Evolutionary conservation across 129 eudicot species (phyloP), one percentile per base, ranked within the genome.

Genomic region (Apium graveolens): DNA sequence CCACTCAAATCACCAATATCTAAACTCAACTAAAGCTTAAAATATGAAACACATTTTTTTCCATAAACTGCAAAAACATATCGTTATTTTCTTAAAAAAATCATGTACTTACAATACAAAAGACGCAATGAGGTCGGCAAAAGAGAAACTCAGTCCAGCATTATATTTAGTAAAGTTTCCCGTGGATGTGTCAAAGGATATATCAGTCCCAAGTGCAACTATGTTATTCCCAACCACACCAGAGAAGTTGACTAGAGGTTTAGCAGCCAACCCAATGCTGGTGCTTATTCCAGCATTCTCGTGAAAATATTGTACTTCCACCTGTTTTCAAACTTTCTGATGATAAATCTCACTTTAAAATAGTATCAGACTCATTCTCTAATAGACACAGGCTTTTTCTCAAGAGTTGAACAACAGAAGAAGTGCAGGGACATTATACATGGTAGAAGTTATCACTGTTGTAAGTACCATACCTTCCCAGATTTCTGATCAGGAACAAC

Each of bases 181-280:
- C 0, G 92, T 75, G 34, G 90, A 88, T 29, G 98, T 91, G 83
- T 95, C 96, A 31, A 95, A 95, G 11, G 97, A 82, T 53, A 95
- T 35, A 82, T 91, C 96, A 45, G 97, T 87, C 66, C 98, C 98
- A 60, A 95, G 76, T 29, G 94, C 84, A 43, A 91, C 79, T 17
- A 62, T 79, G 57, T 80, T 84, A 80, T 77, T 95, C 27, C 98
- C 98, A 55, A 83, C 88, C 78, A 95, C 98, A 43, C 97, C 97
- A 70, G 98, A 87, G 81, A 95, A 91, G 91, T 95, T 91, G 77
- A 95, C 91, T 75, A 88, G 84, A 29, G 98, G 98, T 62, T 81
- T 87, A 21, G 98, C 96, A 55, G 97, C 88, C 78, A 95, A 76
- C 24, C 96, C 97, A 77, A 95, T 86, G 87, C 97, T 91, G 69